Evolutionary conservation across 2,329 filamentous ascomycete species (phyloP).

Genomic region (Talaromyces verruculosus): DNA sequence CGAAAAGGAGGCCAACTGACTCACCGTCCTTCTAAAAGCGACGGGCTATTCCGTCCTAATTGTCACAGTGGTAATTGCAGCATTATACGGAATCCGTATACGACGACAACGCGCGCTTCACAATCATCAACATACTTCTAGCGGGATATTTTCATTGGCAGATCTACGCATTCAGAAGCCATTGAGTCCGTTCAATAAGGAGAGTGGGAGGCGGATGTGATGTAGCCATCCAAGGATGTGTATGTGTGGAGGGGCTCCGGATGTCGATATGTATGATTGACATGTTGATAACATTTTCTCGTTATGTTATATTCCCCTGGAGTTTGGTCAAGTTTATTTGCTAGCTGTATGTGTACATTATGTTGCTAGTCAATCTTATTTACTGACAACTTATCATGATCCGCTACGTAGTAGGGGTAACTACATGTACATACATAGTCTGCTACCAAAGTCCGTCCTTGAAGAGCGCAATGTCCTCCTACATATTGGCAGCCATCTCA

Average conservation of each 20-base stretch:
- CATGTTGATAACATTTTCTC: neutral
- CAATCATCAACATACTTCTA: constrained; percentile 10
- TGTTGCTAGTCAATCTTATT: neutral
- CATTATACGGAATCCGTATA: constrained; percentile 26
- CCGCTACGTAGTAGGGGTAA: no score
- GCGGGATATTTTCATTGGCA: constrained; percentile 16
- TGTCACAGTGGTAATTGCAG: constrained; percentile 25
- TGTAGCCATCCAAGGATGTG: neutral
- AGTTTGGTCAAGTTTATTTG: neutral
- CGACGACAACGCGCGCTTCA: constrained; percentile 19
- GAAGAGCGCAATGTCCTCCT: no score
- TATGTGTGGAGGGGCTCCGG: neutral
- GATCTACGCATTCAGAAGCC: constrained; percentile 17
- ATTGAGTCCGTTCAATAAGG: constrained; percentile 9
- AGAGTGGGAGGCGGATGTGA: neutral
- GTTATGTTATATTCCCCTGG: neutral
- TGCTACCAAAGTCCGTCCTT: no score
- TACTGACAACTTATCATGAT: no score
- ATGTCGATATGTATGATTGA: neutral
- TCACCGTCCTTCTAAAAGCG: constrained; percentile 29
- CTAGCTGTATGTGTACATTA: neutral
- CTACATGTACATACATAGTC: no score
- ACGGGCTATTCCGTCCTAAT: constrained; percentile 25
- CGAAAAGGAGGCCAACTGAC: constrained; percentile 64
- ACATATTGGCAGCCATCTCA: no score